A percentile compares a stretch with the other conserved stretches of the same genome.
phyloP scores from a whole-genome alignment of 495 filamentous ascomycete genomes.

The Hyaloscypha hepaticicola region DNA sequence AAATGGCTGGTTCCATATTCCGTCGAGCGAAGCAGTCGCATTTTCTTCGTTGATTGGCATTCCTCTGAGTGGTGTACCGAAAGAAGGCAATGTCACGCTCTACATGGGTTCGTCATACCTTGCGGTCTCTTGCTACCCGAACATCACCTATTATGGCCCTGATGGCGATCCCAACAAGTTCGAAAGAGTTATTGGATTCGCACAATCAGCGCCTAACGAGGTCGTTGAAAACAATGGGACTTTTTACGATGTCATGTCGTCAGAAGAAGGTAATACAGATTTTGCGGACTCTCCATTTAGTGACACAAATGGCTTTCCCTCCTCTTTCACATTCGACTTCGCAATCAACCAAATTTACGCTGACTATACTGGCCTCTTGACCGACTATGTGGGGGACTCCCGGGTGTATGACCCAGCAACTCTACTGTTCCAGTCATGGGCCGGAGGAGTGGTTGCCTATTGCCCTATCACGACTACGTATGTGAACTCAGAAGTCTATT shows the following conservation, averaged over 20 bases:
- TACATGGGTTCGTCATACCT: slow-evolving; percentile 1
- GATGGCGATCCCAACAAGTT: not conserved
- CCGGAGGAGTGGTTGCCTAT: too few relatives aligned
- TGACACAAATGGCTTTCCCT: not conserved
- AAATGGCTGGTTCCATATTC: not conserved
- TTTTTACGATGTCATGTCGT: too few relatives aligned
- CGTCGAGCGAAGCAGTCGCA: not conserved
- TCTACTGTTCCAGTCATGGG: slow-evolving; percentile 9
- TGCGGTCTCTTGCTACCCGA: not conserved
- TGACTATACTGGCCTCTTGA: not conserved
- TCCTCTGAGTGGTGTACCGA: not conserved
- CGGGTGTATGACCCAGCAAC: not conserved
- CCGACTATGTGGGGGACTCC: not conserved
- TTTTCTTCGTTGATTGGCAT: slow-evolving; percentile 9
- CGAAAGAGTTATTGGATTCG: not conserved
- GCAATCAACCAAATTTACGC: not conserved
- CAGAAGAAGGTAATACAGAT: too few relatives aligned
- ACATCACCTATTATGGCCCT: not conserved
- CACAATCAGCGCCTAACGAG: not conserved
- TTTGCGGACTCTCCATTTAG: not conserved
- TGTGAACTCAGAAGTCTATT: not conserved
- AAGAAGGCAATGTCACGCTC: not conserved
- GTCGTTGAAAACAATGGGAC: not conserved
- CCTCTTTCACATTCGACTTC: not conserved
- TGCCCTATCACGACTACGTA: slow-evolving; percentile 1